A percentile compares a stretch with the other conserved stretches of the same genome.
phyloP scores from a whole-genome alignment of 768 basidiomycete genomes.

The Boletus barrowsii region DNA sequence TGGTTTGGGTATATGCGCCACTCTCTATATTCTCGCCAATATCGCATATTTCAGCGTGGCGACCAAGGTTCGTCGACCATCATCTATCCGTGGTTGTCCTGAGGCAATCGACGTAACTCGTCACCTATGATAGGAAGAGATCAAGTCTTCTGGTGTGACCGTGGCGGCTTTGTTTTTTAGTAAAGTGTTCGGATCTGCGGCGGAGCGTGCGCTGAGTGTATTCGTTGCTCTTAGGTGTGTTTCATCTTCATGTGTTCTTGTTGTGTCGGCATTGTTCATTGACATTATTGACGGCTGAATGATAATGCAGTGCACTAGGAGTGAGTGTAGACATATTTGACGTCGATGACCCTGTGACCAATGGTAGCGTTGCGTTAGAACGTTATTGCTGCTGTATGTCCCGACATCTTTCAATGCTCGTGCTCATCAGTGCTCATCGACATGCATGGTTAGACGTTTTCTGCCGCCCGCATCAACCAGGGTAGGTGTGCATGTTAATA shows the following conservation, averaged over 20 bases:
- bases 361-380: conserved; percentile 12
- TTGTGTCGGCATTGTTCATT: not conserved
- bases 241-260: not conserved
- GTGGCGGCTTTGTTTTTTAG: conserved; percentile 60
- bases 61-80: conserved; percentile 10
- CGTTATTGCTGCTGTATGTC: conserved; percentile 31
- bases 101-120: not conserved
- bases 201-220: conserved; percentile 50
- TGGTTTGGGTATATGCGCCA: conserved; percentile 49
- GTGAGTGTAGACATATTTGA: conserved; percentile 11
- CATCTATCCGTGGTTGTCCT: not conserved
- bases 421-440: not conserved
- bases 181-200: conserved; percentile 53
- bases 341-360: not conserved
- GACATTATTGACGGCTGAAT: not conserved
- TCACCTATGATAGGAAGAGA: conserved; percentile 35
- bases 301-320: conserved; percentile 32
- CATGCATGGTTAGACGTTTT: conserved; percentile 40
- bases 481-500: conserved; percentile 19
- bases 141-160: conserved; percentile 46
- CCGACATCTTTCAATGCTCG: not conserved
- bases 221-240: conserved; percentile 54
- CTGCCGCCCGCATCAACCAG: conserved; percentile 52
- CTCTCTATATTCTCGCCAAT: conserved; percentile 54
- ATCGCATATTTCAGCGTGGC: conserved; percentile 51